A percentile compares a stretch with the other conserved stretches of the same genome.
Evolutionary conservation across 192 early-diverging fungal species (phyloP).

Genomic region (Dissophora globulifera): DNA sequence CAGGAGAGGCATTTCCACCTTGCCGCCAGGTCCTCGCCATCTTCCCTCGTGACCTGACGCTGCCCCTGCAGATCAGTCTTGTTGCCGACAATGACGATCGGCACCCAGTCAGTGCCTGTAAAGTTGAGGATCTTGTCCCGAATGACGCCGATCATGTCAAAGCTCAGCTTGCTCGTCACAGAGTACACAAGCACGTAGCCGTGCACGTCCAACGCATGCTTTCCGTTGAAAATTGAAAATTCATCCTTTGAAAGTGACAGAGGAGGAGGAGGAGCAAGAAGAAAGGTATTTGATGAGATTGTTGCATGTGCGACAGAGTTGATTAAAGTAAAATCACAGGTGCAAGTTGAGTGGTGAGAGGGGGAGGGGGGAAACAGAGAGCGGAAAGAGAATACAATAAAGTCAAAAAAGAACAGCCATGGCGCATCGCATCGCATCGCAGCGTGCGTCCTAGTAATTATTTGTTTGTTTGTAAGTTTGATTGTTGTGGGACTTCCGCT

Average conservation of each 20-base stretch:
- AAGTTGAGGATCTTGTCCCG: conserved; percentile 95
- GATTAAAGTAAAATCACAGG: background rate
- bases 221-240: conserved; percentile 90
- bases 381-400: no score
- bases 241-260: conserved; percentile 74
- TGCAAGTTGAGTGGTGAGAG: background rate
- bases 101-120: conserved; percentile 89
- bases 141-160: conserved; percentile 90
- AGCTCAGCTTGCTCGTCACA: conserved; percentile 81
- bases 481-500: no score
- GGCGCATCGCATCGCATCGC: no score
- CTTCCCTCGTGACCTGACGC: conserved; percentile 77
- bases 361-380: background rate
- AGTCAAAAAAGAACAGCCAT: no score
- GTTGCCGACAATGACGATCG: conserved; percentile 92
- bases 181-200: conserved; percentile 97
- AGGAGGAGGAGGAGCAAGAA: background rate
- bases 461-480: no score
- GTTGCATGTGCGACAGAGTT: background rate
- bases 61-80: conserved; percentile 88
- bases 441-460: no score
- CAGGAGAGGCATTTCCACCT: conserved; percentile 89
- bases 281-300: background rate
- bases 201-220: conserved; percentile 89
- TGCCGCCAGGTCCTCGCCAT: conserved; percentile 80